Conservation (phyloP, 1,284 basidiomycete genomes). For the Trametes hirsuta region DNA sequence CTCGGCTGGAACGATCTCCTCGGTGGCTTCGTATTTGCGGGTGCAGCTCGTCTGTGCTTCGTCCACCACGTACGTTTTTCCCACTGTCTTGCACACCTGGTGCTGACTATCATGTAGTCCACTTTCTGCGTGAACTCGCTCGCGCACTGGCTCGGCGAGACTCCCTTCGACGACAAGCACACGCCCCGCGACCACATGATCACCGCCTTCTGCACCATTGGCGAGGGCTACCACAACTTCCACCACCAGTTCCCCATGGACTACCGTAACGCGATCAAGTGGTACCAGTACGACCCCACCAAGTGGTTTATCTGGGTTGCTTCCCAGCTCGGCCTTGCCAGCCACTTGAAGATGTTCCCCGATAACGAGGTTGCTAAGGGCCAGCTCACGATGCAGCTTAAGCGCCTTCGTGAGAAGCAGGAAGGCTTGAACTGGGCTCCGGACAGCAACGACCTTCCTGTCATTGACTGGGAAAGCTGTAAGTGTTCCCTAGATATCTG, state of each 20-base stretch:
- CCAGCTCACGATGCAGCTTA: slow-evolving; percentile 91
- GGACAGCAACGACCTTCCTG: slow-evolving; percentile 74
- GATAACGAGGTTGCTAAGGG: slow-evolving; percentile 94
- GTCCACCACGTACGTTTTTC: slow-evolving; percentile 80
- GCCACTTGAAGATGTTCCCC: slow-evolving; percentile 90
- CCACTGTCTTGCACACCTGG: not conserved
- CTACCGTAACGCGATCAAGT: slow-evolving; percentile 91
- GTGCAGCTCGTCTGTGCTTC: slow-evolving; percentile 78
- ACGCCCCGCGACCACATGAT: slow-evolving; percentile 88
- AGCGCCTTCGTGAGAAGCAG: slow-evolving; percentile 74
- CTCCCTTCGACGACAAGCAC: slow-evolving; percentile 94
- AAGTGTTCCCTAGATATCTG: slow-evolving; percentile 34
- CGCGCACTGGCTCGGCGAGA: slow-evolving; percentile 92
- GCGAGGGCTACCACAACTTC: slow-evolving; percentile 98
- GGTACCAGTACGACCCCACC: slow-evolving; percentile 89
- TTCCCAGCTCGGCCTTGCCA: slow-evolving; percentile 74
- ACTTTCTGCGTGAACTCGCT: slow-evolving; percentile 97
- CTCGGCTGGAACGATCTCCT: slow-evolving; percentile 83
- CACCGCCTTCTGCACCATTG: slow-evolving; percentile 87
- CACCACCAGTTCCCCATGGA: slow-evolving; percentile 96
- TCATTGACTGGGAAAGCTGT: slow-evolving; percentile 89
- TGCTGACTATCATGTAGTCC: slow-evolving; percentile 51
- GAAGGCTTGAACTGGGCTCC: slow-evolving; percentile 80
- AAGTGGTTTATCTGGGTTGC: slow-evolving; percentile 89
- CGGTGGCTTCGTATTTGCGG: slow-evolving; percentile 90